These are phyloP conservation scores for Dacryopinax spathularia DNA, from an alignment of 768 basidiomycete genomes.

Conservation along the genomic window DNA sequence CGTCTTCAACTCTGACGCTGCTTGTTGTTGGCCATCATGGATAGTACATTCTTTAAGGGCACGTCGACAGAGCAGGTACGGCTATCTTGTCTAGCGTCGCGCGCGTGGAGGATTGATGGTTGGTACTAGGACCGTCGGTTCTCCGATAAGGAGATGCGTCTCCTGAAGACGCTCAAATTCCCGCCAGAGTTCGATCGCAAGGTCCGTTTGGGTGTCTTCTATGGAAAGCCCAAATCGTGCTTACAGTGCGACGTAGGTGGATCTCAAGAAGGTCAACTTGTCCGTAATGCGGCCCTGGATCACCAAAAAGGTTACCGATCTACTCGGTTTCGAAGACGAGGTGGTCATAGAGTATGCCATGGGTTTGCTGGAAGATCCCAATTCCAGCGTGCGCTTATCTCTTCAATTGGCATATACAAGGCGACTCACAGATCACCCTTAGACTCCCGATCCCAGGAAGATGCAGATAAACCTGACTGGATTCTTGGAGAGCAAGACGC, in stretches of 20 bases:
- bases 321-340: constrained; percentile 92
- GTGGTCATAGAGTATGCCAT: constrained; percentile 93
- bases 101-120: background rate
- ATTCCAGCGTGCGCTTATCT: background rate
- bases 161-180: constrained; percentile 82
- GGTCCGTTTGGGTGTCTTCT: constrained; percentile 26
- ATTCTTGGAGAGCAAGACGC: constrained; percentile 77
- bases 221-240: background rate
- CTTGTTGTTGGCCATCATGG: background rate
- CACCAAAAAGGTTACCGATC: constrained; percentile 77
- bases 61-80: background rate
- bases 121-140: constrained; percentile 73
- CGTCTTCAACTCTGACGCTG: background rate
- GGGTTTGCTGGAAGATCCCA: constrained; percentile 70
- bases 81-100: background rate
- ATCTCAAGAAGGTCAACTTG: constrained; percentile 90
- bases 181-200: constrained; percentile 81
- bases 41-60: background rate
- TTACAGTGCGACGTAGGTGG: constrained; percentile 40
- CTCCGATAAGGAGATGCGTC: constrained; percentile 84
- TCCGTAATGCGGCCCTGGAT: constrained; percentile 90
- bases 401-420: background rate
- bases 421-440: background rate
- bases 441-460: constrained; percentile 85
- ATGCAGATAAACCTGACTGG: constrained; percentile 93